Percentiles rank a stretch among this genome's conserved stretches.
These are phyloP conservation scores for Byssoonygena ceratinophila DNA, from an alignment of 2,329 filamentous ascomycete species.

Conservation along the genomic window DNA sequence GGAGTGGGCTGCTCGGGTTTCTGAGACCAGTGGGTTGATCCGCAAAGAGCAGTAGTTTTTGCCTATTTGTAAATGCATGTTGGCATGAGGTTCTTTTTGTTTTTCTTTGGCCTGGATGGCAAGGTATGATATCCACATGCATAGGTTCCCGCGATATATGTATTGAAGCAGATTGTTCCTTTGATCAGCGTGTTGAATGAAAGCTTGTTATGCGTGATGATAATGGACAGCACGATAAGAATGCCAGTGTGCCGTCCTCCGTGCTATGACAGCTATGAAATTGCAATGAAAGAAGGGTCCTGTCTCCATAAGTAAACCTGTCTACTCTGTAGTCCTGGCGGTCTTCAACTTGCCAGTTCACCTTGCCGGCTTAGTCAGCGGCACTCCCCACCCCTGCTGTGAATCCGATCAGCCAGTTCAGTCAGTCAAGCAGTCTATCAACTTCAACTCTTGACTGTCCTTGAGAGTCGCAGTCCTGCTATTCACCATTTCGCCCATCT, in stretches of 20 bases:
- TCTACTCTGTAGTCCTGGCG: neutral
- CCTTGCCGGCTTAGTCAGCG: conserved; percentile 3
- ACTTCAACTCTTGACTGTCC: conserved; percentile 1
- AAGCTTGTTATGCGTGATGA: neutral
- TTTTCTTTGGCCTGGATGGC: neutral
- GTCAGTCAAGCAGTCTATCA: neutral
- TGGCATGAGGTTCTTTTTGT: neutral
- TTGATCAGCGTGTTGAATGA: too few species aligned
- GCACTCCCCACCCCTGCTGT: neutral
- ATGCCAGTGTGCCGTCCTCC: neutral
- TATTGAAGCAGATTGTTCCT: too few species aligned
- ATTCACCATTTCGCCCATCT: neutral
- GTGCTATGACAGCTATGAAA: neutral
- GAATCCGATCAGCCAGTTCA: neutral
- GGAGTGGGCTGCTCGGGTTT: conserved; percentile 44
- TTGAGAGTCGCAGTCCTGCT: neutral
- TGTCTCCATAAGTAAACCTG: neutral
- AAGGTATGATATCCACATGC: neutral
- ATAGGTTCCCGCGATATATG: too few species aligned
- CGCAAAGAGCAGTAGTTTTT: conserved; percentile 24
- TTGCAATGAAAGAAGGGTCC: neutral
- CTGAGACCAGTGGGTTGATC: conserved; percentile 38
- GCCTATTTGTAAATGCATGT: neutral
- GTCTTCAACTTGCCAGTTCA: neutral
- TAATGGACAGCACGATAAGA: neutral